Base-by-base conservation (phyloP, 345 rosid species). In the Eucalyptus coolabah region DNA sequence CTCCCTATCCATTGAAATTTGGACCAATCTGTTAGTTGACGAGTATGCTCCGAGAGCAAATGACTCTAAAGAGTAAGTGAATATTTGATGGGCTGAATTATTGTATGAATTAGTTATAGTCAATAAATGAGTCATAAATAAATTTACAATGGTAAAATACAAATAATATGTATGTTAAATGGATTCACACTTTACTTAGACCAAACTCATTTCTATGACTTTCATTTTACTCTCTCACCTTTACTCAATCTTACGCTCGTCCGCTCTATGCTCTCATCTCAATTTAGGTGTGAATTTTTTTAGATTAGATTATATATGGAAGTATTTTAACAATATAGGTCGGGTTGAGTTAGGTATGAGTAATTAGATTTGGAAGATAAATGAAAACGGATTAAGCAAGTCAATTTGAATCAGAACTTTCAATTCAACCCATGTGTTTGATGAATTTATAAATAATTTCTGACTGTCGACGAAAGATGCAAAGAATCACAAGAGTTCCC, bases 241-340 rank as follows among this genome's bases (percentile, higher is more conserved):
- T 56, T 24, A 24, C 2, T 56, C 6, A 56, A 56, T 56, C 3
- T 56, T 0, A 2, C 1, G 63, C 3, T 56, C 0, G 6, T 0
- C 10, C 6, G 6, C 63, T 56, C 6, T 1, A 24, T 3, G 0
- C 30, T 24, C 30, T 56, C 14, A 24, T 24, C 63, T 56, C 14
- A 56, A 56, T 56, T 9, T 56, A 7, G 8, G 30, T 56, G 4
- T 23, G 63, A 56, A 0, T 56, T 56, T 24, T 56, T 56, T 9
- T 56, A 23, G 6, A 56, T 24, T 56, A 4, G 3, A 4, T 56
- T 56, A 5, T 4, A 56, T 56, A 56, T 56, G 30, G 0, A 56
- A 56, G 30, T 56, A 8, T 56, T 56, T 56, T 56, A 24, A 5
- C 2, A 56, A 9, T 23, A 24, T 56, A 24, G 3, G 1, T 56